Evolutionary conservation across 139 green algal genomes (phyloP).

Genomic region (Chlorella ohadii): DNA sequence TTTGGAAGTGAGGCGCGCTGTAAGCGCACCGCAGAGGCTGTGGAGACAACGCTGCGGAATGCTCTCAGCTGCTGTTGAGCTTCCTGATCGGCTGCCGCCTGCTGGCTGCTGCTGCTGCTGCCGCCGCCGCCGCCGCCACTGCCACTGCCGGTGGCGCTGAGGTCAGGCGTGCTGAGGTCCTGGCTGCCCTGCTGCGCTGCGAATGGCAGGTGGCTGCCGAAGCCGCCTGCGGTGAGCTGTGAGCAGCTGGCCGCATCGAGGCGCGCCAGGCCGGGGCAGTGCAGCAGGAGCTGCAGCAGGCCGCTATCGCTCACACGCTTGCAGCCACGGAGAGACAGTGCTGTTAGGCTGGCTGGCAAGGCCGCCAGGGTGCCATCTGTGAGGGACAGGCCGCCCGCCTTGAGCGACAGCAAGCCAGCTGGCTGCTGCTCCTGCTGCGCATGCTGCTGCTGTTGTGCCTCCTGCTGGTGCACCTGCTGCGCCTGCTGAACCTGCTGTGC

Average conservation of each 20-base stretch:
- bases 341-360: neutral
- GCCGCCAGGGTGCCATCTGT: neutral
- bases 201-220: constrained; percentile 16
- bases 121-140: neutral
- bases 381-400: neutral
- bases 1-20: constrained; percentile 4
- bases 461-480: neutral
- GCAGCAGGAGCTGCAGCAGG: constrained; percentile 13
- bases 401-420: neutral
- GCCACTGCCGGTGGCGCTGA: neutral
- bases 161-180: no score
- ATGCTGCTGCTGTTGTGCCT: neutral
- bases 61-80: neutral
- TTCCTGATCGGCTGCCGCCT: neutral
- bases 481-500: neutral
- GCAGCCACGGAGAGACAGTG: constrained; percentile 20
- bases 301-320: constrained; percentile 16
- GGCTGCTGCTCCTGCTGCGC: neutral
- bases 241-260: constrained; percentile 16
- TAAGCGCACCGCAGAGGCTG: neutral
- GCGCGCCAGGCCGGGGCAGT: neutral
- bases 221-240: constrained; percentile 9
- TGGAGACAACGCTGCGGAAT: neutral
- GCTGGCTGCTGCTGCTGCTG: neutral
- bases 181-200: neutral